Evolutionary conservation across 2,329 filamentous ascomycete genomes (phyloP), one percentile per base, ranked within the genome.

Genomic region (Fusarium solani-melongenae): DNA sequence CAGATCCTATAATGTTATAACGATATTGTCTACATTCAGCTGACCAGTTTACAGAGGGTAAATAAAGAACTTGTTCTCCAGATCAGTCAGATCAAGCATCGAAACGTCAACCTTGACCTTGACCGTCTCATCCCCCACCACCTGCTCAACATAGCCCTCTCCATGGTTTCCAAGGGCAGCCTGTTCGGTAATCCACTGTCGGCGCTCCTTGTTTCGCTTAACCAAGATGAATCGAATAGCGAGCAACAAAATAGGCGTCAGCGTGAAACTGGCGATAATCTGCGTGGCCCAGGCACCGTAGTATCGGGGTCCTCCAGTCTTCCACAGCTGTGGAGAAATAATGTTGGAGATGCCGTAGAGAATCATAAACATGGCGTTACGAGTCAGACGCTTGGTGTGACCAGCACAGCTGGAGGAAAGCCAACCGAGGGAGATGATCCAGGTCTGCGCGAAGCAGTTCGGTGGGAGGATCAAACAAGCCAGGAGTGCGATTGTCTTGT

Each of bases 351-450:
- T 51, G 15, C 80, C 78, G 46, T 81, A 81, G 1, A 81, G 82
- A 5, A 82, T 75, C 69, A 83, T 81, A 34, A 82, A 83, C 64
- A 84, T 72, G 15, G 79, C 82, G 20, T 82, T 83, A 24, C 82
- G 79, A 1, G 82, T 84, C 3, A 83, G 82, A 70, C 84, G 84
- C 76, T 85, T 85, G 0, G 84, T 85, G 66, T 84, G 83, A 1
- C 84, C 82, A 0, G 82, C 82, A 36, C 65, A 77, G 39, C 71
- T 75, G 41, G 34, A 76, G 63, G 44, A 77, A 38, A 38, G 67
- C 76, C 70, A 72, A 2, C 70, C 70, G 1, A 72, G 61, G 3
- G 70, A 63, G 22, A 72, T 68, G 27, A 72, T 72, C 67, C 69
- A 72, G 6, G 70, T 72, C 44, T 70, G 69, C 8, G 67, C 70